Evolutionary conservation across 2,329 filamentous ascomycete genomes (phyloP).

Genomic region (Knufia petricola): DNA sequence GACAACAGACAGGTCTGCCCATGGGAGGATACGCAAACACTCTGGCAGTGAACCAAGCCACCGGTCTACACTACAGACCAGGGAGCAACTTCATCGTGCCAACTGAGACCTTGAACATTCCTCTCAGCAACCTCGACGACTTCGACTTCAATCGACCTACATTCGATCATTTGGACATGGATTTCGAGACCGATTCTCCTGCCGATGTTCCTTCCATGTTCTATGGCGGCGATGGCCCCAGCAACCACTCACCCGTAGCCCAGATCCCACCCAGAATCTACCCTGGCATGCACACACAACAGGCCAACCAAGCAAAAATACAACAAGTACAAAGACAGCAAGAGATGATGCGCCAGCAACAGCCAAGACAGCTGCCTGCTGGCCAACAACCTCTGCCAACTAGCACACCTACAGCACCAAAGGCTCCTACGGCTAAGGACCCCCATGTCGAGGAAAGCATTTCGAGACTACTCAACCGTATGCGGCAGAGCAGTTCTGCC

Average conservation of each 20-base stretch:
- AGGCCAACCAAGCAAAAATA: constrained; percentile 66
- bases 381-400: constrained; percentile 22
- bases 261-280: constrained; percentile 57
- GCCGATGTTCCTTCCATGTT: constrained; percentile 51
- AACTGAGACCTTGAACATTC: constrained; percentile 23
- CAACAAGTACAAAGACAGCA: constrained; percentile 51
- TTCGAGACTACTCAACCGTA: constrained; percentile 81
- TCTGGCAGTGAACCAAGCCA: constrained; percentile 62
- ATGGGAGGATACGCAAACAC: constrained; percentile 73
- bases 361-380: constrained; percentile 27
- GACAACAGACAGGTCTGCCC: constrained; percentile 88
- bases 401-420: constrained; percentile 22
- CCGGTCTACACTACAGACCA: constrained; percentile 30
- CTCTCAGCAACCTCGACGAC: constrained; percentile 42
- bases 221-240: constrained; percentile 49
- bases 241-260: constrained; percentile 35
- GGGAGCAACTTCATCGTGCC: constrained; percentile 36
- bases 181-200: constrained; percentile 58
- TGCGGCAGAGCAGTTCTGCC: constrained; percentile 63
- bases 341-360: constrained; percentile 48
- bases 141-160: constrained; percentile 48
- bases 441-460: constrained; percentile 85
- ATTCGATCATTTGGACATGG: constrained; percentile 55
- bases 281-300: constrained; percentile 87
- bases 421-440: constrained; percentile 42